phyloP scores from a whole-genome alignment of 2,329 filamentous ascomycete genomes.

The Penicillium brevicompactum region DNA sequence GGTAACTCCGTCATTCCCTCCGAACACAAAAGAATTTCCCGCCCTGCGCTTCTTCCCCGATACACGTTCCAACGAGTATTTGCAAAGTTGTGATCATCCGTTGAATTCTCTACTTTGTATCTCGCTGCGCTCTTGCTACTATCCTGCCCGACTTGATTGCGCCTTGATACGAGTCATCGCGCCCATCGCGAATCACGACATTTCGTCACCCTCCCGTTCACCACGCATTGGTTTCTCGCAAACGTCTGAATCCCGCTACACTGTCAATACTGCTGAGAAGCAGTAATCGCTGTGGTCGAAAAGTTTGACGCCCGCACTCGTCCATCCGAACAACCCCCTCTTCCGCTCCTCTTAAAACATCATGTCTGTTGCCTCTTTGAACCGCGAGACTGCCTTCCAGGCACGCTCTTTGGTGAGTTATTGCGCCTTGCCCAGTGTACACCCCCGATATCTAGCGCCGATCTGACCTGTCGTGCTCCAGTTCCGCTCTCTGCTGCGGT shows the following conservation, averaged over 20 bases:
- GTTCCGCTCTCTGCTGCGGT: conserved; percentile 91
- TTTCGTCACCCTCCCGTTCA: not conserved
- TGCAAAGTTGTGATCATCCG: not conserved
- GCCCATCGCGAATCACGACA: conserved; percentile 3
- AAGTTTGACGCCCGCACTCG: not conserved
- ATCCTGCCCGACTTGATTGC: conserved; percentile 15
- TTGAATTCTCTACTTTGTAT: not conserved
- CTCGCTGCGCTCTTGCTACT: not conserved
- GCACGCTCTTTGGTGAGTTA: conserved; percentile 48
- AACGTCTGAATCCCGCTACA: not conserved
- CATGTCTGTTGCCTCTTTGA: conserved; percentile 49
- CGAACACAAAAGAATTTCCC: conserved; percentile 42
- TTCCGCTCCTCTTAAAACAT: conserved; percentile 8
- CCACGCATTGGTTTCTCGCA: not conserved
- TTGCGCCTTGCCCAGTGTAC: not conserved
- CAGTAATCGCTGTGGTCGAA: not conserved
- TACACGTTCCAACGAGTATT: conserved; percentile 1
- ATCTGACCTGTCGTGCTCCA: conserved; percentile 40
- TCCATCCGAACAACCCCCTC: conserved; percentile 1
- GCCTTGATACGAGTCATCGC: conserved; percentile 4
- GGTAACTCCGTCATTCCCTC: conserved; percentile 42
- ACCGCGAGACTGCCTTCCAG: conserved; percentile 49
- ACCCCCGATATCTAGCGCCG: not conserved
- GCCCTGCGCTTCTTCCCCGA: conserved; percentile 21
- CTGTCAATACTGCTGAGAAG: not conserved